A percentile compares a stretch with the other conserved stretches of the same genome.
These are phyloP conservation scores for Phymatotrichopsis omnivora DNA, from an alignment of 2,329 filamentous ascomycete genomes.

Conservation along the genomic window DNA sequence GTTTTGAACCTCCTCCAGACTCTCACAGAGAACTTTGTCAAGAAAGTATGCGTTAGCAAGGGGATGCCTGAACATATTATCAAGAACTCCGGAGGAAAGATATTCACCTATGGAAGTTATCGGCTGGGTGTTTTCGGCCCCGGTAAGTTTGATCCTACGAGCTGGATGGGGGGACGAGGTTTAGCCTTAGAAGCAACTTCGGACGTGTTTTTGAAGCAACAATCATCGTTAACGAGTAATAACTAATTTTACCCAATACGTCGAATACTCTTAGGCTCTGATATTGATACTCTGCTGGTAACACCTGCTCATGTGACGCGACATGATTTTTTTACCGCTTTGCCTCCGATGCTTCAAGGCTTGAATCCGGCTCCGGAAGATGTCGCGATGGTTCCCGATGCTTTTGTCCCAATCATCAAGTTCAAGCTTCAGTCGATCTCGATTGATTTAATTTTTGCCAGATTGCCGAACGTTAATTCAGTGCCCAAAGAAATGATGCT, in stretches of 20 bases:
- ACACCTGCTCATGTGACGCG: slow-evolving; percentile 80
- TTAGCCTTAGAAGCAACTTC: too few relatives aligned
- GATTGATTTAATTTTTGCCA: slow-evolving; percentile 86
- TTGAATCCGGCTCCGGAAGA: slow-evolving; percentile 71
- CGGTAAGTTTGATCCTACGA: slow-evolving; percentile 39
- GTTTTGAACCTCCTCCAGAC: slow-evolving; percentile 68
- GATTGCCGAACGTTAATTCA: slow-evolving; percentile 58
- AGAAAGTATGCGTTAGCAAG: slow-evolving; percentile 63
- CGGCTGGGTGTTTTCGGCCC: slow-evolving; percentile 88
- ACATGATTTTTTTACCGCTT: slow-evolving; percentile 84
- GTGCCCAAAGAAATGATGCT: slow-evolving; percentile 64
- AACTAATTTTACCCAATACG: too few relatives aligned
- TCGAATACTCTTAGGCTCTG: slow-evolving; percentile 66
- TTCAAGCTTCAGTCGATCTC: slow-evolving; percentile 84
- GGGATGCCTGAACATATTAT: slow-evolving; percentile 65
- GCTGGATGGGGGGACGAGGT: too few relatives aligned
- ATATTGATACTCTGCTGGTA: slow-evolving; percentile 94
- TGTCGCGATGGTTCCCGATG: slow-evolving; percentile 74
- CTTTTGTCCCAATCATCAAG: slow-evolving; percentile 95
- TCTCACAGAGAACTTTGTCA: slow-evolving; percentile 79
- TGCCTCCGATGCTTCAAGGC: slow-evolving; percentile 66
- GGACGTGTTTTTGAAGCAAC: too few relatives aligned
- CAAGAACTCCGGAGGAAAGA: slow-evolving; percentile 76
- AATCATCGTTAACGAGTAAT: too few relatives aligned
- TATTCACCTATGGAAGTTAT: slow-evolving; percentile 95